phyloP scores from a whole-genome alignment of 2,329 filamentous ascomycete genomes.

The Xylariales sp. region DNA sequence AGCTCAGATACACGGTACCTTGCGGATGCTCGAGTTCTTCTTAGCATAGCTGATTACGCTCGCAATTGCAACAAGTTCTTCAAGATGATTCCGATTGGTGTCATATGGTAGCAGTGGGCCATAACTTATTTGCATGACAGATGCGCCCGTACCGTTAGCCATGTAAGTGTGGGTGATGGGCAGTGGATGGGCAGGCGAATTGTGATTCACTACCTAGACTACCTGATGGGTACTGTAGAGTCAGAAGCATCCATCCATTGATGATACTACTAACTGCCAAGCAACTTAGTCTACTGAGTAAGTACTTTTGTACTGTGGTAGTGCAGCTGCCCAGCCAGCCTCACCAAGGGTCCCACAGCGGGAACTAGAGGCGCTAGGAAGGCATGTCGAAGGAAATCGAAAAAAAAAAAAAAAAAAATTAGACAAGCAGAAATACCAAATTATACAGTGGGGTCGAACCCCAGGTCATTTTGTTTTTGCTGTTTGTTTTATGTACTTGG shows the following conservation, averaged over 20 bases:
- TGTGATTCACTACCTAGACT: conserved; percentile 24
- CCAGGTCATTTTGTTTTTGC: conserved; percentile 1
- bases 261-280: conserved; percentile 17
- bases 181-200: conserved; percentile 32
- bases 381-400: conserved; percentile 9
- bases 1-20: conserved; percentile 24
- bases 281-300: neutral
- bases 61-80: conserved; percentile 33
- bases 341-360: conserved; percentile 39
- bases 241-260: conserved; percentile 22
- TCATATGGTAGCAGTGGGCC: conserved; percentile 19
- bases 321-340: conserved; percentile 34
- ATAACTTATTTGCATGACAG: conserved; percentile 34
- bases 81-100: conserved; percentile 33
- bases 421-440: conserved; percentile 14
- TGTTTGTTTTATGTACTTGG: conserved; percentile 25
- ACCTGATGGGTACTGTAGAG: neutral
- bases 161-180: conserved; percentile 24
- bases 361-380: conserved; percentile 38
- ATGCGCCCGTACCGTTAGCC: conserved; percentile 25
- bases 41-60: conserved; percentile 38
- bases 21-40: conserved; percentile 33
- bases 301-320: conserved; percentile 22
- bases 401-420: neutral
- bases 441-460: conserved; percentile 18